Evolutionary conservation across 257 asterid genomes (phyloP), one percentile per base, ranked within the genome.

Genomic region (Salvia splendens): DNA sequence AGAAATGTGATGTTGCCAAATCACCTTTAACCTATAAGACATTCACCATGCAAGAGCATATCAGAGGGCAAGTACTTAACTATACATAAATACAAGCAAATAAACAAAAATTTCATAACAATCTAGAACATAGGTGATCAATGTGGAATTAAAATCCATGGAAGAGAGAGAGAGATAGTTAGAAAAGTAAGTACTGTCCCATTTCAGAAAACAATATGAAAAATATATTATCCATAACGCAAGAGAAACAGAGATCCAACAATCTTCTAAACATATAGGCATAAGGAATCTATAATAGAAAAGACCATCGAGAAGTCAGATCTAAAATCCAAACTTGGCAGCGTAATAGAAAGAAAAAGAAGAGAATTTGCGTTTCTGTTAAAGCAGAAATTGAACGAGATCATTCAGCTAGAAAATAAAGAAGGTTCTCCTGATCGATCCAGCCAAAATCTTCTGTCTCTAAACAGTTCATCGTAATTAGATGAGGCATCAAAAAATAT

Each of bases 21-120:
- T 46, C 52, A 70, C 79, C 70, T 67, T 71, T 76, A 80, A 78
- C 70, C 88, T 83, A 17, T 71, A 78, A n/a, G 68, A 72, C 10
- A 42, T 75, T 42, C 54, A 46, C 14, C 28, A 63, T 14, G 30
- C 5, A 30, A 35, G 50, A 38, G 50, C 60, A 54, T 59, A 12
- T 50, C 41, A 70, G 61, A 56, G 38, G 8, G 36, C 58, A 17
- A 52, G 8, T 16, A 10, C 33, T 12, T 16, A 17, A 11, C 60
- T 4, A 53, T 53, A 1, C 12, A 28, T 53, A 28, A 10, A 5
- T 20, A 49, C 55, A 43, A 30, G 30, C 15, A 50, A 5, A 35
- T 38, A 5, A 45, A 66, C 50, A 38, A 61, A 65, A 24, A 56
- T 20, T 12, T 28, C 50, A 66, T 41, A 20, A 36, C 17, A 6